Conservation (phyloP, 2,329 filamentous ascomycete species). For the Hansfordia pulvinata region DNA sequence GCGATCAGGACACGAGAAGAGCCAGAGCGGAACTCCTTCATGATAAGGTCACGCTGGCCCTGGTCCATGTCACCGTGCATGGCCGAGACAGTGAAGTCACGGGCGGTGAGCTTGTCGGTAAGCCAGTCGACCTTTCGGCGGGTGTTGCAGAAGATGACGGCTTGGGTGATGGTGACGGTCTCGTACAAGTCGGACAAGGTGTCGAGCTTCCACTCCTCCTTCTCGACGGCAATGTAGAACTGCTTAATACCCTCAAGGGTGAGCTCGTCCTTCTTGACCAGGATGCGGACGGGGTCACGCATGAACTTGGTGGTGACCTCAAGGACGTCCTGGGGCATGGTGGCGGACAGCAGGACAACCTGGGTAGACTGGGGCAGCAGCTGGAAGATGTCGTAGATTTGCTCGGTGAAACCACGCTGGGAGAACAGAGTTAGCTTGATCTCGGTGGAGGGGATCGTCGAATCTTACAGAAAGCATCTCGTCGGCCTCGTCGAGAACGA, state of each 20-base stretch:
- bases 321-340: slow-evolving; percentile 97
- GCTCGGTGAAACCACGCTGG: slow-evolving; percentile 95
- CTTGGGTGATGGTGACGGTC: slow-evolving; percentile 98
- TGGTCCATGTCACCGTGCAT: slow-evolving; percentile 99
- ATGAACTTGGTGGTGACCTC: slow-evolving; percentile 99
- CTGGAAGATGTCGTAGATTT: slow-evolving; percentile 99
- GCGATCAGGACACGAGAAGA: slow-evolving; percentile 97
- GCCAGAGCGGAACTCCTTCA: slow-evolving; percentile 99
- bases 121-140: slow-evolving; percentile 99
- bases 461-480: slow-evolving; percentile 84
- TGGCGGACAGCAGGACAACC: slow-evolving; percentile 94
- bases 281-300: slow-evolving; percentile 95
- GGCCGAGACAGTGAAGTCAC: slow-evolving; percentile 98
- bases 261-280: slow-evolving; percentile 99
- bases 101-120: slow-evolving; percentile 95
- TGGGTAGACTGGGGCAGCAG: slow-evolving; percentile 95
- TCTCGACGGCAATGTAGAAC: slow-evolving; percentile 99
- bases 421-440: slow-evolving; percentile 19
- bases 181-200: slow-evolving; percentile 98
- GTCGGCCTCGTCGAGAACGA: slow-evolving; percentile 97
- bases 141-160: slow-evolving; percentile 99
- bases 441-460: slow-evolving; percentile 2
- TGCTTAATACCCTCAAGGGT: slow-evolving; percentile 99
- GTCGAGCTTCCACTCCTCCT: slow-evolving; percentile 99
- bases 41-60: slow-evolving; percentile 93